These are phyloP conservation scores for Acanthamoeba sp. DNA, from an alignment of 208 protist genomes.

Conservation along the genomic window DNA sequence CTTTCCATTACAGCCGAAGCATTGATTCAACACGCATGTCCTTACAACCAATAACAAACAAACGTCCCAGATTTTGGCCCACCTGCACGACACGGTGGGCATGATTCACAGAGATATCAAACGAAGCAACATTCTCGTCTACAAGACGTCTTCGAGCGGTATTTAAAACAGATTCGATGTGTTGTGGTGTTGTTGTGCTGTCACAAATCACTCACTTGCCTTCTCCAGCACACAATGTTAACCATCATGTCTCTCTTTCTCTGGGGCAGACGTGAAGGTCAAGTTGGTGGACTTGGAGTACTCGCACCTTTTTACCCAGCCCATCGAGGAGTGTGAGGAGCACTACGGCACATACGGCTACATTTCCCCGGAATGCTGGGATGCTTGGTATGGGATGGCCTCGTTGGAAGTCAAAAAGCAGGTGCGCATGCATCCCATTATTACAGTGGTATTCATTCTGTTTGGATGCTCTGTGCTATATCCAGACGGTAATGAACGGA, in stretches of 20 bases:
- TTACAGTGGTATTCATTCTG: background rate
- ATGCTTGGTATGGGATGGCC: background rate
- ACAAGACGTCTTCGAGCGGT: no score
- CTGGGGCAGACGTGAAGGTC: background rate
- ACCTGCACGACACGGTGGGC: background rate
- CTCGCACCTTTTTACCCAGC: background rate
- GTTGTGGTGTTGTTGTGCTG: no score
- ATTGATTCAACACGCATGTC: no score
- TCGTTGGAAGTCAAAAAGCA: background rate
- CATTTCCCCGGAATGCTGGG: background rate
- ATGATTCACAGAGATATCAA: no score
- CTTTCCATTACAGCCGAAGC: no score
- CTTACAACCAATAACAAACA: no score
- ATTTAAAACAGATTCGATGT: no score
- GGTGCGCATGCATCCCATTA: background rate
- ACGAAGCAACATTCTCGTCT: background rate
- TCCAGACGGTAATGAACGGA: background rate
- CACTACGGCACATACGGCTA: background rate
- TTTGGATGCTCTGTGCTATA: background rate
- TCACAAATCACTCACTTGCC: no score
- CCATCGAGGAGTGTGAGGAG: background rate
- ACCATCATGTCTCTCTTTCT: background rate
- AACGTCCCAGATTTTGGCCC: background rate
- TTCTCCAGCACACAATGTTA: no score
- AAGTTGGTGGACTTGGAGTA: slow-evolving; percentile 38